These are phyloP conservation scores for Irpex sp. DNA, from an alignment of 1,284 basidiomycete species.

Conservation along the genomic window DNA sequence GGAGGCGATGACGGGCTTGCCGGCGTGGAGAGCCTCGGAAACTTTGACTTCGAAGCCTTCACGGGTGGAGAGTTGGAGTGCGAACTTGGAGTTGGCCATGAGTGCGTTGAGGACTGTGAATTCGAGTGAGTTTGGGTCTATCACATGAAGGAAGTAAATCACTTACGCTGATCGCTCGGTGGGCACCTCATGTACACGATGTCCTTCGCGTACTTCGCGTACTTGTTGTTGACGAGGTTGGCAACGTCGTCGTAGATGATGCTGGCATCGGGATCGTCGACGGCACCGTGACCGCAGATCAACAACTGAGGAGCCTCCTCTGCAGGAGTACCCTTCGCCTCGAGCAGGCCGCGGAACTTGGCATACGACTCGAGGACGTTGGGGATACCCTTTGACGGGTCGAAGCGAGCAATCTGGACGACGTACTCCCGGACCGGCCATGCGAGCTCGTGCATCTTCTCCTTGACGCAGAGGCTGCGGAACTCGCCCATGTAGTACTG, in stretches of 20 bases:
- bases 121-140: not conserved
- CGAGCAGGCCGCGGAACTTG: conserved; percentile 67
- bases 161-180: conserved; percentile 75
- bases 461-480: conserved; percentile 66
- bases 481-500: conserved; percentile 84
- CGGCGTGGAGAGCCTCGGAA: conserved; percentile 83
- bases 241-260: conserved; percentile 82
- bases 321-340: conserved; percentile 34
- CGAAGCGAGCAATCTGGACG: conserved; percentile 84
- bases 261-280: conserved; percentile 82
- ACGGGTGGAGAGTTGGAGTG: conserved; percentile 75
- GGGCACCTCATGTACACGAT: conserved; percentile 78
- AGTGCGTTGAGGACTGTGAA: conserved; percentile 70
- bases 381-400: conserved; percentile 73
- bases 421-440: conserved; percentile 83
- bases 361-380: conserved; percentile 81
- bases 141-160: not conserved
- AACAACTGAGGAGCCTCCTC: conserved; percentile 76
- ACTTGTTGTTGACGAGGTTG: conserved; percentile 52
- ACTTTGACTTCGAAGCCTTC: conserved; percentile 94
- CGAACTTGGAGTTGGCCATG: conserved; percentile 74
- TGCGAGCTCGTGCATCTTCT: conserved; percentile 72
- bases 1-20: conserved; percentile 77
- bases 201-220: conserved; percentile 58
- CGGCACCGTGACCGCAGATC: conserved; percentile 84